phyloP scores from a whole-genome alignment of 2,329 filamentous ascomycete species.

The Trichophyton mentagrophytes region DNA sequence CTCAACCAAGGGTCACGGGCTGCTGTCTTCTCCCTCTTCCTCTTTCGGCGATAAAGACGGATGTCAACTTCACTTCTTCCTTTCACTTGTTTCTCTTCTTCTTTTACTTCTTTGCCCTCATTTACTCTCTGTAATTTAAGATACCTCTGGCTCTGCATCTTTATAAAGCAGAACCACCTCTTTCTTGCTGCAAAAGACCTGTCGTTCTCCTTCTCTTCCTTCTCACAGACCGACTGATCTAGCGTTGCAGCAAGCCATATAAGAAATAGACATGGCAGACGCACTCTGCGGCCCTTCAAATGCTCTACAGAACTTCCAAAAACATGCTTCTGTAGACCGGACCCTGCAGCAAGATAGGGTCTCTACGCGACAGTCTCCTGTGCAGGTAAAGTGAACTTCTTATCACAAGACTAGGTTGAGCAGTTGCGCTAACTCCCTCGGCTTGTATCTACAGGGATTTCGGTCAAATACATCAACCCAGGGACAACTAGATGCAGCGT shows the following conservation, averaged over 20 bases:
- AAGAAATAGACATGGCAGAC: conserved; percentile 45
- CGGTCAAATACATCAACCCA: conserved; percentile 45
- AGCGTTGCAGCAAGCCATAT: neutral
- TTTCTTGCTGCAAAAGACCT: neutral
- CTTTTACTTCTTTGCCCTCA: neutral
- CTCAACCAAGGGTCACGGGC: neutral
- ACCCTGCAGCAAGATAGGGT: conserved; percentile 62
- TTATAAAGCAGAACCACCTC: neutral
- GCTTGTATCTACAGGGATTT: conserved; percentile 41
- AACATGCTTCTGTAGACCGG: conserved; percentile 55
- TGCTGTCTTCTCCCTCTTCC: neutral
- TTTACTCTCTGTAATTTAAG: neutral
- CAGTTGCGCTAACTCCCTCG: neutral
- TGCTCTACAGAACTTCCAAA: conserved; percentile 59
- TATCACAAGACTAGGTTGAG: neutral
- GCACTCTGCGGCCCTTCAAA: conserved; percentile 63
- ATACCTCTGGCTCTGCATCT: neutral
- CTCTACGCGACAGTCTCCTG: conserved; percentile 39
- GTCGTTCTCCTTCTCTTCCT: neutral
- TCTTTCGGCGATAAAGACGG: neutral
- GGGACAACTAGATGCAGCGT: conserved; percentile 50
- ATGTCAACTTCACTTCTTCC: neutral
- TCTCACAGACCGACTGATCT: neutral
- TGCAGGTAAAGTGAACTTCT: conserved; percentile 37
- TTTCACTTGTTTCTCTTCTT: neutral